Conservation (phyloP, 176 grass and related monocot genomes). For the Ananas comosus region DNA sequence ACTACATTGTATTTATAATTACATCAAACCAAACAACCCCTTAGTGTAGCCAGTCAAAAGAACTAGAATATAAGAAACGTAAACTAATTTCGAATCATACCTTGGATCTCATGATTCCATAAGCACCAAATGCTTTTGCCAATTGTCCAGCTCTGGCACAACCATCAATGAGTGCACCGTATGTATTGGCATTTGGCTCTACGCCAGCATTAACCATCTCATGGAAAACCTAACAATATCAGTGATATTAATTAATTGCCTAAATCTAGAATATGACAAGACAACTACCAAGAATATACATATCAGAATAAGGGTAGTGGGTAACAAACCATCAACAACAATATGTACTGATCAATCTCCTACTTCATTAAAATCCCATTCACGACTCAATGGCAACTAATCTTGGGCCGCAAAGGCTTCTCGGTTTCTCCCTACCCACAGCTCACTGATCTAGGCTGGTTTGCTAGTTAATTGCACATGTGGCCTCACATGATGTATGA, state of each 20-base stretch:
- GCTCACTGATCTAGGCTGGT: no score
- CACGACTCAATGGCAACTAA: no score
- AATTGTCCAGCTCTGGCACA: constrained; percentile 92
- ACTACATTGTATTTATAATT: no score
- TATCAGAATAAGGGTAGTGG: neutral
- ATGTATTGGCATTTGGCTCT: constrained; percentile 91
- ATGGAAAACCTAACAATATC: constrained; percentile 68
- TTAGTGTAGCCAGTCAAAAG: neutral
- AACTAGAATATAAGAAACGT: constrained; percentile 20
- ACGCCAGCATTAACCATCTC: constrained; percentile 93
- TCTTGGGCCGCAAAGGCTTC: no score
- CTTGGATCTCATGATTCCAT: constrained; percentile 95
- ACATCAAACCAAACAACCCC: no score
- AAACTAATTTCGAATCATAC: constrained; percentile 35
- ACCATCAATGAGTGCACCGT: constrained; percentile 90
- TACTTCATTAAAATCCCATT: no score
- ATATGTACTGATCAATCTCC: no score
- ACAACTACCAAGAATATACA: neutral
- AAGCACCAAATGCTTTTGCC: constrained; percentile 98
- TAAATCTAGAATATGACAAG: no score
- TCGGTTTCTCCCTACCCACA: no score
- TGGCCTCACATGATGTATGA: no score
- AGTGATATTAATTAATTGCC: neutral
- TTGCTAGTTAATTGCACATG: no score
- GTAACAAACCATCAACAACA: no score